Evolutionary conservation across 2,329 filamentous ascomycete species (phyloP), one percentile per base, ranked within the genome.

Genomic region (Alternaria atra): DNA sequence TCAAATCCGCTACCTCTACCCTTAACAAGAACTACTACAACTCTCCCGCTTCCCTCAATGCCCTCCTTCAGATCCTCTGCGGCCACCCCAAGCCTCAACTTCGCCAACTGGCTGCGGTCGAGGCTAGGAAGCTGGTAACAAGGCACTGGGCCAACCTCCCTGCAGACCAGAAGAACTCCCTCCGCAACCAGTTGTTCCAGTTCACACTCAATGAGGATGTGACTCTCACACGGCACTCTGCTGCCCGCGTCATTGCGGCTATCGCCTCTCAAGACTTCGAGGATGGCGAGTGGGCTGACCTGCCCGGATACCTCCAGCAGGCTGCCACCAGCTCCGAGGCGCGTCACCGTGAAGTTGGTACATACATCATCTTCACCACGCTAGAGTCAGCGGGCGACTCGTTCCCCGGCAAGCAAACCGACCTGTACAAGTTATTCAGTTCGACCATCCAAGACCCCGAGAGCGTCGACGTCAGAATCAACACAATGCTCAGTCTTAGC

Each of bases 21-120:
- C 88, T 98, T 62, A 94, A 97, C 81, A 95, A 96, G 81, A 92
- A 91, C 81, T 98, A 92, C 85, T 98, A 97, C 84, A 90, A 89
- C 73, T 88, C 93, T 70, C 91, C 94, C 39, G 88, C 93, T 73
- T 92, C 93, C 15, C 88, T 98, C 59, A 86, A 94, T 57, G 89
- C 92, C 73, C 90, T 98, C 65, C 87, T 98, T 70, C 93, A 97
- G 81, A 89, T 97, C 74, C 86, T 96, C 70, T 91, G 93, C 72
- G 92, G 90, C 60, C 90, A 97, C 80, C 84, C 89, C 62, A 83
- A 85, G 75, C 79, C 86, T 47, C 87, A 89, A 69, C 85, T 97
- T 57, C 91, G 93, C 74, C 95, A 98, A 84, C 87, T 97, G 68
- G 93, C 95, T 54, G 92, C 94, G 54, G 93, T 98, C 66, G 94